Evolutionary conservation across 495 filamentous ascomycete genomes (phyloP), one percentile per base, ranked within the genome.

Genomic region (Trichoderma erinaceum): DNA sequence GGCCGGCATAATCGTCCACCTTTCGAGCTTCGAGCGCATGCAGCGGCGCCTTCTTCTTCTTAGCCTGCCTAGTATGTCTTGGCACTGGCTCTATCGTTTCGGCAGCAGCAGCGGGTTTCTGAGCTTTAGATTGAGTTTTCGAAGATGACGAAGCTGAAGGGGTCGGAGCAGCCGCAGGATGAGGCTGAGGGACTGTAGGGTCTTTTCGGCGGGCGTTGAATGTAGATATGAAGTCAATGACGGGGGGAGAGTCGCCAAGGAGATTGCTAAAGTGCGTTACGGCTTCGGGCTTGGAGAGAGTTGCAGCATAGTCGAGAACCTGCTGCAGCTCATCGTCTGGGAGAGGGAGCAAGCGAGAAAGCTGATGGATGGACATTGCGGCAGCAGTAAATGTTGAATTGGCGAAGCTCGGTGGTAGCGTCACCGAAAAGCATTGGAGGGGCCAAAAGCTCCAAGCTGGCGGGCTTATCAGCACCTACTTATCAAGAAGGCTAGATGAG

Each of bases 201-300:
- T 82, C 78, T 72, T 84, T 77, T 41, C 91, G 86, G 41, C 86
- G 88, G 12, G 88, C 81, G 75, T 95, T 98, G 83, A 97, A 98
- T 52, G 88, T 88, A 27, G 92, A 87, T 72, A 99, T 97, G 75
- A 98, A 99, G 69, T 96, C 92, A 68, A 97, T 77, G 0, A 90
- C 88, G 69, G 90, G 87, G 16, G 92, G 85, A 7, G 92, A 92
- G 75, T 96, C 92, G 61, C 93, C 95, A 2, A 99, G 86, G 41
- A 98, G 81, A 75, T 92, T 90, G 76, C 89, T 91, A 69, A 99
- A 89, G 75, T 97, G 89, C 25, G 92, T 87, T 32, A 87, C 90
- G 21, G 90, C 91, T 68, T 88, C 88, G 46, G 87, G 80, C 72
- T 89, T 92, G 38, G 92, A 86, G 15, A 83, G 74, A 1, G 85